Evolutionary conservation across 2,329 filamentous ascomycete genomes (phyloP), one percentile per base, ranked within the genome.

Genomic region (Fusarium papillatum): DNA sequence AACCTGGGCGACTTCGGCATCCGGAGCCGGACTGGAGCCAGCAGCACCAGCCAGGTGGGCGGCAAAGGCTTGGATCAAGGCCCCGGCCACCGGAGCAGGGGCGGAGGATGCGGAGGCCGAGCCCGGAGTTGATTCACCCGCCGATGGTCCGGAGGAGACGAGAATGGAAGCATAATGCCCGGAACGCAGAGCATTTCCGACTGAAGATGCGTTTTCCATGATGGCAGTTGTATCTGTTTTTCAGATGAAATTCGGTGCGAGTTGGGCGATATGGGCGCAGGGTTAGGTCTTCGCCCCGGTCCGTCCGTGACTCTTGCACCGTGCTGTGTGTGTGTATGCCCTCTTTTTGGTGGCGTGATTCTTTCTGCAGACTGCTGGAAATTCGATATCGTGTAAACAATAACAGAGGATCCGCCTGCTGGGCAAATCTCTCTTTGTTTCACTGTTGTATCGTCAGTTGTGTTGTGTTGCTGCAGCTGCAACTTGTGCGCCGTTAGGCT

Each of bases 121-220:
- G 59, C 64, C 72, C 76, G 72, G 70, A 39, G 68, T 50, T 66
- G 76, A 39, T 39, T 76, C 64, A 39, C 64, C 59, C 55, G 62
- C 69, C 60, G 29, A 63, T 41, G 48, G 24, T 41, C 71, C 69
- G 13, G 78, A 55, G 41, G 75, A 76, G 53, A 80, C 73, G 22
- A 80, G 70, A 64, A 80, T 71, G 31, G 78, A 72, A 43, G 76
- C 71, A 66, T 80, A 80, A 7, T 74, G 73, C 36, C 78, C 78
- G 24, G 67, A 65, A 66, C 77, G 78, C 74, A 80, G 46, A 69
- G 78, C 78, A 41, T 31, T 76, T 36, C 78, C 78, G 36, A 59
- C 76, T 22, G 66, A 59, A 24, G 46, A 29, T 29, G 41, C 29
- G 41, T 41, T 59, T 4, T 50, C 62, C 68, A 72, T 72, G 41